Percentiles rank a stretch among this genome's conserved stretches.
Evolutionary conservation across 106 monocot genomes (phyloP).

Genomic region (Apostasia ramifera): DNA sequence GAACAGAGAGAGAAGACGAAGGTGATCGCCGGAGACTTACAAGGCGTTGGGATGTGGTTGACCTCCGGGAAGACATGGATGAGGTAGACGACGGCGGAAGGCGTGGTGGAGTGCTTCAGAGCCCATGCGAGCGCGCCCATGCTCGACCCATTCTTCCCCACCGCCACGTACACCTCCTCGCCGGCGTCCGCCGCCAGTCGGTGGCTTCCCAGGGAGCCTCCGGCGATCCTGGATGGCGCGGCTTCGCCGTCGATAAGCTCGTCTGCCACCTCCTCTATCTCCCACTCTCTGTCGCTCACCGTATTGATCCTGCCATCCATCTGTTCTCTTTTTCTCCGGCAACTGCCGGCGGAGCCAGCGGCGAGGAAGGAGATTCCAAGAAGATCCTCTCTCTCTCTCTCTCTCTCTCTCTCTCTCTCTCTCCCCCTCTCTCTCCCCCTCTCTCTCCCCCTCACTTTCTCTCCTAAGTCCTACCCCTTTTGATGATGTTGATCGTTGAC

Average conservation of each 20-base stretch:
- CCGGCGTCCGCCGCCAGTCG: not conserved
- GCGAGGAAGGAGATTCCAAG: too few species aligned
- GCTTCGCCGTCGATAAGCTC: not conserved
- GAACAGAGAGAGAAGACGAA: not conserved
- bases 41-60: constrained; percentile 48
- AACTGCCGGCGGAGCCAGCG: too few species aligned
- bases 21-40: constrained; percentile 21
- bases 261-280: constrained; percentile 29
- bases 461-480: too few species aligned
- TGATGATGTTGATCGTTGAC: too few species aligned
- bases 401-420: too few species aligned
- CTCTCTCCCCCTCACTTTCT: too few species aligned
- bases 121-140: constrained; percentile 58
- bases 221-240: not conserved
- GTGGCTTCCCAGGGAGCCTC: not conserved
- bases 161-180: constrained; percentile 58
- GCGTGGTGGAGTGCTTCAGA: constrained; percentile 27
- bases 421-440: too few species aligned
- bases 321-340: not conserved
- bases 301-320: not conserved
- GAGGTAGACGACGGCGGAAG: constrained; percentile 45
- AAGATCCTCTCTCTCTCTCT: too few species aligned
- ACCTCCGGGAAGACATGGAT: constrained; percentile 67
- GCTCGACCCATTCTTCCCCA: constrained; percentile 56
- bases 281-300: constrained; percentile 6